Evolutionary conservation across 75 land plant species (phyloP).

Genomic region (Cryptomeria japonica): DNA sequence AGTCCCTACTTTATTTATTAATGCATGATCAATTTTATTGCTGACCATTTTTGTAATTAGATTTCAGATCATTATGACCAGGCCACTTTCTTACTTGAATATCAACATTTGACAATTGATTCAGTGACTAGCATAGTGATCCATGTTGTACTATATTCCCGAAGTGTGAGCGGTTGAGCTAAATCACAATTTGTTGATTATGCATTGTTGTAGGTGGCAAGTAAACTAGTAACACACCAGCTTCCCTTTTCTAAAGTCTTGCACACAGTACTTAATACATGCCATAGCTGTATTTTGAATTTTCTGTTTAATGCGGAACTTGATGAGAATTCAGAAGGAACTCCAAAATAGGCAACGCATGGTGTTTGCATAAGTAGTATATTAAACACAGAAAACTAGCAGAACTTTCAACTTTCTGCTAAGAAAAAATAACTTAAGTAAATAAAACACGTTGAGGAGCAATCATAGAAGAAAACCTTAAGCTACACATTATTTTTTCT

Average conservation of each 20-base stretch:
- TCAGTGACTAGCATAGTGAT: not conserved
- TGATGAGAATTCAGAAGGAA: not conserved
- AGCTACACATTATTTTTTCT: not conserved
- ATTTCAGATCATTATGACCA: not conserved
- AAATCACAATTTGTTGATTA: not conserved
- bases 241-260: not conserved
- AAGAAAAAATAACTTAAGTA: not conserved
- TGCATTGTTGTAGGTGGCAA: not conserved
- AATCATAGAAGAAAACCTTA: not conserved
- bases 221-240: not conserved
- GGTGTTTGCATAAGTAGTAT: not conserved
- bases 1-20: not conserved
- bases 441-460: not conserved
- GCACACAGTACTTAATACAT: not conserved
- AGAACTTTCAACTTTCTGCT: not conserved
- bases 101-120: constrained; percentile 2
- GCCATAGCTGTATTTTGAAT: not conserved
- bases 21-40: not conserved
- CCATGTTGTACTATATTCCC: not conserved
- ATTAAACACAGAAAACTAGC: not conserved
- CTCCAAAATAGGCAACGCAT: not conserved
- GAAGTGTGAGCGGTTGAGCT: not conserved
- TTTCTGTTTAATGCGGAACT: not conserved
- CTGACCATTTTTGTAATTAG: not conserved
- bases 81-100: not conserved